Conservation (phyloP, 768 basidiomycete genomes). For the Suillus clintonianus region DNA sequence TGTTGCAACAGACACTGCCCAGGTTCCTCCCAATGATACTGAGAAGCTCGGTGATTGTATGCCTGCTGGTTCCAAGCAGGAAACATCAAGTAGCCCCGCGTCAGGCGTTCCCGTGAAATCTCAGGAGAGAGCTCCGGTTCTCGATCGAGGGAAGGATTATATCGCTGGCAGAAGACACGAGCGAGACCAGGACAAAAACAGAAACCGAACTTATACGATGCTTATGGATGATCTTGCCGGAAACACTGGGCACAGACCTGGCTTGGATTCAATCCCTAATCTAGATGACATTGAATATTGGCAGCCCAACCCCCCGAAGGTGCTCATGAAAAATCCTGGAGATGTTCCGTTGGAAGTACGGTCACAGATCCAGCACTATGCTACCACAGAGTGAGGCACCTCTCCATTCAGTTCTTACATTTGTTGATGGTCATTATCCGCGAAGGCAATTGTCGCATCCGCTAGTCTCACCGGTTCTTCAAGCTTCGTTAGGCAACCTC, state of each 20-base stretch:
- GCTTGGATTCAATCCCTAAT: background rate
- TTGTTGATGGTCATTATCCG: background rate
- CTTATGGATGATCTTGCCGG: background rate
- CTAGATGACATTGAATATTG: constrained; percentile 35
- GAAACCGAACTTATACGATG: background rate
- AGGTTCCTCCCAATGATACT: background rate
- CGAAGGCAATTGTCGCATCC: constrained; percentile 63
- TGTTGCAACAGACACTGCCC: constrained; percentile 21
- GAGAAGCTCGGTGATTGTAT: constrained; percentile 16
- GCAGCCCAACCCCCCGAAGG: constrained; percentile 59
- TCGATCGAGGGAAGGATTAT: background rate
- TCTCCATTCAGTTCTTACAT: background rate
- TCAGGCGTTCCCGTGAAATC: constrained; percentile 15
- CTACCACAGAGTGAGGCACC: constrained; percentile 62
- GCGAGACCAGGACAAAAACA: background rate
- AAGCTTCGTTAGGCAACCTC: constrained; percentile 73
- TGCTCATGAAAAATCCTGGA: constrained; percentile 50
- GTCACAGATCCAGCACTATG: constrained; percentile 78
- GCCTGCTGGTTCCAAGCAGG: constrained; percentile 8
- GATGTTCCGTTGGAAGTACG: constrained; percentile 48
- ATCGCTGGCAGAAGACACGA: background rate
- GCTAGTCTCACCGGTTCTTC: constrained; percentile 70
- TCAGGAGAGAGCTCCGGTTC: constrained; percentile 34
- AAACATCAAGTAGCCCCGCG: no score
- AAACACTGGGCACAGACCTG: background rate